Conservation (phyloP, 805 yeast species). For the Dipodascus albidus region DNA sequence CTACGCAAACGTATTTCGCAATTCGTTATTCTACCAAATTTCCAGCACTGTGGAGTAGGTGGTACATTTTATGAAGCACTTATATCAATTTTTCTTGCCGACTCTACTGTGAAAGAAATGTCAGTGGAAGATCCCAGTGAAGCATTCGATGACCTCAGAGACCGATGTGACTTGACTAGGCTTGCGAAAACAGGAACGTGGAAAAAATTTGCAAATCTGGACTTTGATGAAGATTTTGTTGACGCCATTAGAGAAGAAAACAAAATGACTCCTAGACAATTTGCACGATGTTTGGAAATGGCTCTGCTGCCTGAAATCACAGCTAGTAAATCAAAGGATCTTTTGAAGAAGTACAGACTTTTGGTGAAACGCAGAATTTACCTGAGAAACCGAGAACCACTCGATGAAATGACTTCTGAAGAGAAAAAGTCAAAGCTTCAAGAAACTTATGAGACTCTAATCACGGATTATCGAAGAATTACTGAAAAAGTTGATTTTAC, state of each 20-base stretch:
- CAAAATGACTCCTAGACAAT: conserved; percentile 70
- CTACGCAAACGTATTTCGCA: conserved; percentile 75
- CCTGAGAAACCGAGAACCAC: conserved; percentile 69
- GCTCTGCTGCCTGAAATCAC: conserved; percentile 33
- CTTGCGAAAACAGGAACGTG: conserved; percentile 23
- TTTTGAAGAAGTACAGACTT: conserved; percentile 31
- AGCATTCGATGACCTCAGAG: conserved; percentile 82
- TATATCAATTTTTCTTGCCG: conserved; percentile 42
- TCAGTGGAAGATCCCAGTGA: conserved; percentile 94
- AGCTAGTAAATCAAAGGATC: conserved; percentile 8
- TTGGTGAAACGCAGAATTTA: conserved; percentile 67
- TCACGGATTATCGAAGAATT: conserved; percentile 60
- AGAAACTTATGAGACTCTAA: conserved; percentile 57
- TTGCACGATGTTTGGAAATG: conserved; percentile 71
- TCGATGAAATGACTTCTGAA: conserved; percentile 43
- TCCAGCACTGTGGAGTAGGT: conserved; percentile 68
- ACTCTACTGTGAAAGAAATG: conserved; percentile 48
- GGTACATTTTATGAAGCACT: conserved; percentile 43
- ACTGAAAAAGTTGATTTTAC: conserved; percentile 21
- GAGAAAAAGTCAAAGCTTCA: conserved; percentile 58
- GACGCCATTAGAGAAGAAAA: conserved; percentile 9
- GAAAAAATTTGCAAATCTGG: not conserved
- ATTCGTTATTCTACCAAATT: conserved; percentile 73
- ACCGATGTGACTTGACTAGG: conserved; percentile 59
- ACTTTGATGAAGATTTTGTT: not conserved